Base-by-base conservation (phyloP, 805 yeast species). In the Saccharomyces paradoxus region DNA sequence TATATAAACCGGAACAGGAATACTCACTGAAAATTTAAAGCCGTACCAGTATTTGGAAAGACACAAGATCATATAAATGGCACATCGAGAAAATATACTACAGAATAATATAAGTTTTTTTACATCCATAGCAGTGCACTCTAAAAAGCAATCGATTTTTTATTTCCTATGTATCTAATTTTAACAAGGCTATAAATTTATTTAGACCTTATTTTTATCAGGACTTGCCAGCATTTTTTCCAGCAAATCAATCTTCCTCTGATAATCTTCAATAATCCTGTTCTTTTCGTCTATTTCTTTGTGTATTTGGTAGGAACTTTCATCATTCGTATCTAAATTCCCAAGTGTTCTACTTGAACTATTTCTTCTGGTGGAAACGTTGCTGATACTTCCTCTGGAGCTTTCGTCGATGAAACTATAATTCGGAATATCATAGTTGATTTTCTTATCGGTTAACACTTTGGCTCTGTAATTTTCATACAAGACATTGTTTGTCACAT, bases 381-480 rank as follows among this genome's bases (percentile, higher is more conserved):
- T 24, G 31, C 49, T 28, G 9, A 26, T n/a, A n/a, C n/a, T n/a
- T 51, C n/a, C 30, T 4, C 47, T 30, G 13, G 44, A 37, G 17
- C 24, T 22, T 28, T 44, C 50, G 26, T 44, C 50, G 12, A 10
- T 32, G 13, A 27, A 30, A 14, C 46, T 32, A 21, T 29, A 29
- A 10, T 9, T 8, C 10, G 30, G 14, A 29, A 17, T 53, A 10
- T 41, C 22, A 4, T n/a, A 49, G 9, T 41, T 26, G 22, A 29
- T 50, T 27, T 62, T 52, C 72, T 61, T 77, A 75, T 56, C 81
- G 74, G 49, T 74, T 64, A 86, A 77, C 52, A 80, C 84, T 62
- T 79, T 80, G 21, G 92, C 84, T 72, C 96, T 81, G 71, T 87
- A 89, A 61, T 80, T 80, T 66, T 89, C 96, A 71, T 89, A 89